Conservation (phyloP, 805 yeast genomes). For the Metschnikowia gruessii region DNA sequence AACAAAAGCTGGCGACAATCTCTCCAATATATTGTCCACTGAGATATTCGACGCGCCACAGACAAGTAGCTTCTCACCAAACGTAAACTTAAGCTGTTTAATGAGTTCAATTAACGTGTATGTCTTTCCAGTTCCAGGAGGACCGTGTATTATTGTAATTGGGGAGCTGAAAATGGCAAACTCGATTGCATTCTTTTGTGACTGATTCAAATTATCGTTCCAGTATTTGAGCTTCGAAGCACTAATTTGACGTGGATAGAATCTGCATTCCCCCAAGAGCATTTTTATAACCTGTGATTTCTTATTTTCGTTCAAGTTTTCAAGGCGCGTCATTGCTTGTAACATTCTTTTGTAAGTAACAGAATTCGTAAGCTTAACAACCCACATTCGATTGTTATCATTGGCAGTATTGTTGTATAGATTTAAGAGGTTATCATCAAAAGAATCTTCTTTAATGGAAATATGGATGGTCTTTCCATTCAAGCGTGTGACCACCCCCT, state of each 20-base stretch:
- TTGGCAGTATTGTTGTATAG: conserved; percentile 43
- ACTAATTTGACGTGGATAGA: conserved; percentile 22
- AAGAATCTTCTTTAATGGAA: conserved; percentile 52
- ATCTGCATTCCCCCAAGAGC: conserved; percentile 45
- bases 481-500: conserved; percentile 65
- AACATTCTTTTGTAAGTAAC: conserved; percentile 77
- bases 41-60: conserved; percentile 95
- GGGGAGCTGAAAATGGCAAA: conserved; percentile 59
- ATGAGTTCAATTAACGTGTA: conserved; percentile 80
- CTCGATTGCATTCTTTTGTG: conserved; percentile 71
- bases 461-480: conserved; percentile 48
- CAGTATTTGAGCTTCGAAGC: conserved; percentile 25
- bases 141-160: conserved; percentile 67
- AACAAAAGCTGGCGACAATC: conserved; percentile 45
- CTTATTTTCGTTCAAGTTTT: conserved; percentile 43
- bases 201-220: conserved; percentile 52
- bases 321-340: conserved; percentile 65
- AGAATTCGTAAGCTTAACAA: conserved; percentile 65
- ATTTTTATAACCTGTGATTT: conserved; percentile 38
- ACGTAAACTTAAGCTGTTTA: conserved; percentile 56
- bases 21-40: conserved; percentile 85
- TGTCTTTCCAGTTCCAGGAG: conserved; percentile 84
- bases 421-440: conserved; percentile 47
- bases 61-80: conserved; percentile 58
- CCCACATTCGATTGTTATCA: conserved; percentile 52